These are phyloP conservation scores for Colletotrichum phormii DNA, from an alignment of 2,329 filamentous ascomycete species.

Conservation along the genomic window DNA sequence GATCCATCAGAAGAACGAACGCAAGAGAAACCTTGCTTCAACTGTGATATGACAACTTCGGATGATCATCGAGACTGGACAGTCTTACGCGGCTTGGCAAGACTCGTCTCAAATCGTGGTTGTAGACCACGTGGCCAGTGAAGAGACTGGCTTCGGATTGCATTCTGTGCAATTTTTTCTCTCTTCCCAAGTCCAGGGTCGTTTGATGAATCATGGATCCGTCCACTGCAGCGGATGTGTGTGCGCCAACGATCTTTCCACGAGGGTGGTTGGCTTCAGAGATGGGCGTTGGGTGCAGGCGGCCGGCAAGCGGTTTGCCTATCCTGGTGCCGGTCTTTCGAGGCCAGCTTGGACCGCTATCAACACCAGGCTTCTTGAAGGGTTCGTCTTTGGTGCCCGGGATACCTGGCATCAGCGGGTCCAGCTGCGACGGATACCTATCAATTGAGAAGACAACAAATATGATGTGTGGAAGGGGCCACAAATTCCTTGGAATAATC, in stretches of 20 bases:
- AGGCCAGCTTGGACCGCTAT: constrained; percentile 21
- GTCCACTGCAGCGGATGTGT: constrained; percentile 16
- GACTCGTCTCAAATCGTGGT: neutral
- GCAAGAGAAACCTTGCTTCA: neutral
- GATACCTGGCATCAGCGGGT: constrained; percentile 1
- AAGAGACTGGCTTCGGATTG: neutral
- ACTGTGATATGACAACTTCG: neutral
- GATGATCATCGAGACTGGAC: neutral
- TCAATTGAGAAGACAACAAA: neutral
- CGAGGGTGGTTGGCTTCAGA: constrained; percentile 26
- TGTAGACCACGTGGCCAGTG: neutral
- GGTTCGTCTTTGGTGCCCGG: constrained; percentile 9
- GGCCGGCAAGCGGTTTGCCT: constrained; percentile 25
- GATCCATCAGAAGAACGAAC: neutral
- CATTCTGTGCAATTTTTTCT: neutral
- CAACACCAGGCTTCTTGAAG: constrained; percentile 11
- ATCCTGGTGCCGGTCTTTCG: neutral
- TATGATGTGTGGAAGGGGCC: neutral
- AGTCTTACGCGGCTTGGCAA: neutral
- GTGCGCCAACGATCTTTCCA: constrained; percentile 32
- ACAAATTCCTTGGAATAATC: neutral
- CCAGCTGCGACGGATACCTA: neutral
- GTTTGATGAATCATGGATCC: constrained; percentile 33
- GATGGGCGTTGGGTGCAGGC: constrained; percentile 18
- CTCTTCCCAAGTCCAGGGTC: neutral